Percentiles rank a stretch among this genome's conserved stretches.
These are phyloP conservation scores for Lentinus tigrinus DNA, from an alignment of 768 basidiomycete genomes.

Conservation along the genomic window DNA sequence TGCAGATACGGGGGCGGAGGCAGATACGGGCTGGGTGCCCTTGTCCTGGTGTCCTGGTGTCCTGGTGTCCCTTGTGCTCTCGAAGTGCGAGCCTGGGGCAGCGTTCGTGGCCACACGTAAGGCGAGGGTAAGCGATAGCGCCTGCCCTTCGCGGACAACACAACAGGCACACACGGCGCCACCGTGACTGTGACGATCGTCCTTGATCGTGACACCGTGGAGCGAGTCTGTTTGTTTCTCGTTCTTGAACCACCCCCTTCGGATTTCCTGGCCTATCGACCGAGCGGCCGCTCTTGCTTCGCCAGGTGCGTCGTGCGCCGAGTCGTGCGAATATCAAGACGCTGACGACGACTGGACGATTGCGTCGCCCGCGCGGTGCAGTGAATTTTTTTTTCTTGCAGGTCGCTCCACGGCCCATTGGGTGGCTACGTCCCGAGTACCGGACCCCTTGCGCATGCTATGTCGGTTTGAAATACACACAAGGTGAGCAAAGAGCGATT, in stretches of 20 bases:
- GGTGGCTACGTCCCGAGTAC: too few species aligned
- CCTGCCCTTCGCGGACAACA: background rate
- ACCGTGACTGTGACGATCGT: slow-evolving; percentile 14
- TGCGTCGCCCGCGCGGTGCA: too few species aligned
- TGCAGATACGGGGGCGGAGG: background rate
- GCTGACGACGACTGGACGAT: too few species aligned
- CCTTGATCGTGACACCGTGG: slow-evolving; percentile 7
- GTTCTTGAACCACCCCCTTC: background rate
- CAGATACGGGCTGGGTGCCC: too few species aligned
- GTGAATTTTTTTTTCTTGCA: too few species aligned
- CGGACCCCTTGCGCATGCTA: too few species aligned
- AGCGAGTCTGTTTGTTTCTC: slow-evolving; percentile 2
- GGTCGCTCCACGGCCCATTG: too few species aligned
- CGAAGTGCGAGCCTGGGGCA: background rate
- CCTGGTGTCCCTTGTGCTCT: background rate
- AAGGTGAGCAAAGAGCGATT: too few species aligned
- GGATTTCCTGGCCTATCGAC: background rate
- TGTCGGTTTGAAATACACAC: too few species aligned
- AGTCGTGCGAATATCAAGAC: background rate
- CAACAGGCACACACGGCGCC: background rate
- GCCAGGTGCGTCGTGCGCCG: background rate
- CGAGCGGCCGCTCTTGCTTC: background rate
- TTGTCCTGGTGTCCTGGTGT: background rate
- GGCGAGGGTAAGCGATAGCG: background rate
- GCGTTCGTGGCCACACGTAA: background rate